These are phyloP conservation scores for Peterozyma xylosa DNA, from an alignment of 805 yeast species.

Conservation along the genomic window DNA sequence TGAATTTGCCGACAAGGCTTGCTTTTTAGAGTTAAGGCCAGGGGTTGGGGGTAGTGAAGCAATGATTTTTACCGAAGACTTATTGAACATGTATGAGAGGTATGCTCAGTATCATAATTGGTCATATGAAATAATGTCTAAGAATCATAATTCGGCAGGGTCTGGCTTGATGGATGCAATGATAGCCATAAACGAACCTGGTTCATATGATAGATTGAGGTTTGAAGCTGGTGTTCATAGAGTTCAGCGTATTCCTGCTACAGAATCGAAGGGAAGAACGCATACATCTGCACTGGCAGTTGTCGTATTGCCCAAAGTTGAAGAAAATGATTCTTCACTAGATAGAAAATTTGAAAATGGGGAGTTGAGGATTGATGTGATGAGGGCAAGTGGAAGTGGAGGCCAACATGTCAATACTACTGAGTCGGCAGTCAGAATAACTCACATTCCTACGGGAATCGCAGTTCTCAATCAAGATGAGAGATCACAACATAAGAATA, in stretches of 20 bases:
- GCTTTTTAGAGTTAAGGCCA: slow-evolving; percentile 81
- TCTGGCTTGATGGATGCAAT: slow-evolving; percentile 74
- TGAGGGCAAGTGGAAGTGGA: slow-evolving; percentile 96
- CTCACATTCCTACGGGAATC: slow-evolving; percentile 88
- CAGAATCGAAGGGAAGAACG: slow-evolving; percentile 88
- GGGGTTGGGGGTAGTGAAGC: slow-evolving; percentile 98
- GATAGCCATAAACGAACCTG: slow-evolving; percentile 63
- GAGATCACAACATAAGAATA: slow-evolving; percentile 89
- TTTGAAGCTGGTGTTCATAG: slow-evolving; percentile 95
- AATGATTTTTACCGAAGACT: slow-evolving; percentile 72
- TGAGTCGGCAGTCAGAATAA: slow-evolving; percentile 90
- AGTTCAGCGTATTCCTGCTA: slow-evolving; percentile 89
- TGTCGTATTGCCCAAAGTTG: slow-evolving; percentile 80
- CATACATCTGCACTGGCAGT: slow-evolving; percentile 97
- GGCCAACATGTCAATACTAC: slow-evolving; percentile 98
- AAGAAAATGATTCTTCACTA: slow-evolving; percentile 40
- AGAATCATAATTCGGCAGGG: slow-evolving; percentile 48
- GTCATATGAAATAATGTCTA: slow-evolving; percentile 55
- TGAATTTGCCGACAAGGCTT: slow-evolving; percentile 67
- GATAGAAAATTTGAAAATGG: slow-evolving; percentile 76
- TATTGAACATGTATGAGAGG: slow-evolving; percentile 72
- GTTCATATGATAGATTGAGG: slow-evolving; percentile 65
- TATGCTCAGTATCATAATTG: slow-evolving; percentile 63
- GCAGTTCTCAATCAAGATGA: slow-evolving; percentile 90
- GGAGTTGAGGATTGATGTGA: slow-evolving; percentile 90